Evolutionary conservation across 257 asterid genomes (phyloP).

Genomic region (Asclepias syriaca): DNA sequence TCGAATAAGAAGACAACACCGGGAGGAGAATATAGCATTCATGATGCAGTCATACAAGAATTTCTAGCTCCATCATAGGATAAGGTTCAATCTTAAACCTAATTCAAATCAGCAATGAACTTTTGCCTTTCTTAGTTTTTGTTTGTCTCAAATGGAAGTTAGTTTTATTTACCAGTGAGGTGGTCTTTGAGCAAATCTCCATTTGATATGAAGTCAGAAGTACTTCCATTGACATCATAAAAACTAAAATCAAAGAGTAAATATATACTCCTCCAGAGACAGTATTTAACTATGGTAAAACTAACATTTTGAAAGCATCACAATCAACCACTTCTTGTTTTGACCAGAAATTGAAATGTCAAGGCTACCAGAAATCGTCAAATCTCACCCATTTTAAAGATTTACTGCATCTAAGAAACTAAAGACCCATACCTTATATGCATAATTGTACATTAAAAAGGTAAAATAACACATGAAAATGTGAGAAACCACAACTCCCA

Average conservation of each 20-base stretch:
- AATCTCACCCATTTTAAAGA: background rate
- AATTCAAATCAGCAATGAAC: background rate
- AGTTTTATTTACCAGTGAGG: background rate
- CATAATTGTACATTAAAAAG: background rate
- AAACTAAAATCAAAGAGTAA: background rate
- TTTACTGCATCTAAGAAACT: background rate
- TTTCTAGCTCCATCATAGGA: background rate
- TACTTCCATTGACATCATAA: background rate
- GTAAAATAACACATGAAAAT: background rate
- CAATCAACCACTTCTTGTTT: background rate
- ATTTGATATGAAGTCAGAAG: background rate
- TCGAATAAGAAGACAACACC: background rate
- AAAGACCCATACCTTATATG: background rate
- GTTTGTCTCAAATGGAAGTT: background rate
- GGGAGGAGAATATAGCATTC: background rate
- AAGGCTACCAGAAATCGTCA: background rate
- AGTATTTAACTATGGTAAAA: background rate
- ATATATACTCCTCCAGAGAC: background rate
- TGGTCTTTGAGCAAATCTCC: background rate
- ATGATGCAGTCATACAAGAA: background rate
- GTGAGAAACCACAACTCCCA: background rate
- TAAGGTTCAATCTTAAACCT: background rate
- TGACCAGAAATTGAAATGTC: background rate
- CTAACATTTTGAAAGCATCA: background rate
- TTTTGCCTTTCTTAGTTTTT: background rate